Evolutionary conservation across 495 filamentous ascomycete species (phyloP), one percentile per base, ranked within the genome.

Genomic region (Saxophila tyrrhenica): DNA sequence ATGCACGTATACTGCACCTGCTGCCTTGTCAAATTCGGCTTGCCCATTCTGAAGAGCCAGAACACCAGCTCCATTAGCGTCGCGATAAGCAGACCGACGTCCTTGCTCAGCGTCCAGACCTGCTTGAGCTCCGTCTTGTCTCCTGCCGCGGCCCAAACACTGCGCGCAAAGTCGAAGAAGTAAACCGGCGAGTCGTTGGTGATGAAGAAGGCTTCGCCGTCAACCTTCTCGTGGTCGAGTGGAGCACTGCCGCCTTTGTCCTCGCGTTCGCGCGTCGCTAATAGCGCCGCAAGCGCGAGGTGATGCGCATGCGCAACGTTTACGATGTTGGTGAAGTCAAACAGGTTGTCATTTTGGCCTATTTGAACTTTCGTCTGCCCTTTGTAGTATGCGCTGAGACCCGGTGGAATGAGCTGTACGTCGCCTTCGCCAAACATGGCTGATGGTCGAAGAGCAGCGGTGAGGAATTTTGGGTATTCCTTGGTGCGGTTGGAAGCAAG

Each of bases 161-260:
- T 75, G 39, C 87, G 82, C 35, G 82, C 77, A 62, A 91, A 85
- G 65, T 98, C 94, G 91, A 91, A 98, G 75, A 98, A 98, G 65
- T 94, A 95, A 21, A 94, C 74, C 0, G 92, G 92, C 51, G 77
- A 74, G 64, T 86, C 90, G 67, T 98, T 97, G 55, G 92, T 97
- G 68, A 98, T 83, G 67, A 95, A 79, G 78, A 97, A 98, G 21
- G 85, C 85, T 68, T 97, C 89, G 39, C 92, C 92, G 64, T 96
- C 92, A 13, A 95, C 87, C 24, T 75, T 76, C 69, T 94, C 87
- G 64, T 82, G 70, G 66, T 86, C 81, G 22, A 90, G 74, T 10
- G 84, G 81, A 15, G 72, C 21, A 17, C 48, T 22, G 29, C 51
- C 39, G 9, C 57, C 71, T 39, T 73, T 77, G 35, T 73, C 68